phyloP scores from a whole-genome alignment of 805 yeast species.

The Candida qinlingensis region DNA sequence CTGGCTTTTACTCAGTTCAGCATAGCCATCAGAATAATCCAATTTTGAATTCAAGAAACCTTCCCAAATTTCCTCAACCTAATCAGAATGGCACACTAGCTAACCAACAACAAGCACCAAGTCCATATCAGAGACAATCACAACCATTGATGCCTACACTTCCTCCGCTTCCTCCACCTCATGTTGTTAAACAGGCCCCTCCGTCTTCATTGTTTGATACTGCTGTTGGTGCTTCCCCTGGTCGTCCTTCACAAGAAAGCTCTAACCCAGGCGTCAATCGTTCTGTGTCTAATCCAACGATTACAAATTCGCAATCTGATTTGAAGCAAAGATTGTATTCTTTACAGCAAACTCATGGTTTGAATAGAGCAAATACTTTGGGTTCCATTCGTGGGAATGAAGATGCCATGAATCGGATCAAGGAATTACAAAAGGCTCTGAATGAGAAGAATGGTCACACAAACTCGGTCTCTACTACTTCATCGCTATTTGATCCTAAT shows the following conservation, averaged over 20 bases:
- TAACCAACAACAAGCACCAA: neutral
- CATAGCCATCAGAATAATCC: neutral
- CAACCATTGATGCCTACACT: neutral
- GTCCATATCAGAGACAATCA: neutral
- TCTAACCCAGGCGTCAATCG: neutral
- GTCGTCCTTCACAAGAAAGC: neutral
- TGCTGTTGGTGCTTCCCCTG: too few relatives aligned
- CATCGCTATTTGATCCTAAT: neutral
- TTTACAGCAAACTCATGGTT: slow-evolving; percentile 1
- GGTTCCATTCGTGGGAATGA: slow-evolving; percentile 7
- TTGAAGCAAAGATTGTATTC: slow-evolving; percentile 9
- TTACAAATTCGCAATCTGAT: slow-evolving; percentile 13
- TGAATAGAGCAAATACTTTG: slow-evolving; percentile 7
- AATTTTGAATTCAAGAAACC: neutral
- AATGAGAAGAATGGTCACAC: neutral
- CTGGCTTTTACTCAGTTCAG: too few relatives aligned
- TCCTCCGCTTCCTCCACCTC: slow-evolving; percentile 16
- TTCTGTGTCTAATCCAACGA: slow-evolving; percentile 5
- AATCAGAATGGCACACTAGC: neutral
- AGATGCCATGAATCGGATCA: slow-evolving; percentile 11
- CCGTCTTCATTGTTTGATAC: slow-evolving; percentile 8
- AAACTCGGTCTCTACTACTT: neutral
- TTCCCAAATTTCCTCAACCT: neutral
- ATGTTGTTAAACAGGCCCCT: slow-evolving; percentile 6
- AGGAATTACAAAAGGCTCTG: slow-evolving; percentile 6